Conservation (phyloP, 2,329 filamentous ascomycete genomes). For the Fusarium pilosicola region DNA sequence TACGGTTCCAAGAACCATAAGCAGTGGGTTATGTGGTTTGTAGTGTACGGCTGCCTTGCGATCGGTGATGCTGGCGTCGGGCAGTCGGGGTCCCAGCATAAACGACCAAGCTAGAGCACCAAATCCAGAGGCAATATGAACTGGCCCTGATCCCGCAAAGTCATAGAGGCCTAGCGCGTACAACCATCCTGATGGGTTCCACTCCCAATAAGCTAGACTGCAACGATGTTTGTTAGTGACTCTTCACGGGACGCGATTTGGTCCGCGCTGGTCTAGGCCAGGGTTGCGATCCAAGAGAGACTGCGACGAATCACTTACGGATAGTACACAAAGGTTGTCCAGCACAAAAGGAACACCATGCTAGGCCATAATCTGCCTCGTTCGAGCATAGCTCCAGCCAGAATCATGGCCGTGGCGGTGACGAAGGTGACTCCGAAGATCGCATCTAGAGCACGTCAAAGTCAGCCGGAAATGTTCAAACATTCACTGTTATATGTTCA, state of each 20-base stretch:
- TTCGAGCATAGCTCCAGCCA: slow-evolving; percentile 53
- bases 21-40: slow-evolving; percentile 70
- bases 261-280: background rate
- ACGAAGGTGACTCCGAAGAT: slow-evolving; percentile 53
- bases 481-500: background rate
- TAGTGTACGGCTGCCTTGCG: slow-evolving; percentile 40
- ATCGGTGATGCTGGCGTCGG: slow-evolving; percentile 28
- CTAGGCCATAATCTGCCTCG: slow-evolving; percentile 55
- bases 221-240: background rate
- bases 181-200: slow-evolving; percentile 74
- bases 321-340: slow-evolving; percentile 73
- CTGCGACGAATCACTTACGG: slow-evolving; percentile 24
- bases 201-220: slow-evolving; percentile 71
- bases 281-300: too few relatives aligned
- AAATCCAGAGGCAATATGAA: slow-evolving; percentile 72
- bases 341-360: slow-evolving; percentile 70
- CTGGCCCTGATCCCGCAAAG: slow-evolving; percentile 70
- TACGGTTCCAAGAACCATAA: slow-evolving; percentile 71
- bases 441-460: slow-evolving; percentile 35
- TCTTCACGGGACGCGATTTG: background rate
- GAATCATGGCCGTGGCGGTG: slow-evolving; percentile 52
- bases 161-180: slow-evolving; percentile 69
- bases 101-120: slow-evolving; percentile 72
- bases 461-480: background rate
- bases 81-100: slow-evolving; percentile 66